These are phyloP conservation scores for Coemansia sp. DNA, from an alignment of 192 early-diverging fungal genomes.

Conservation along the genomic window DNA sequence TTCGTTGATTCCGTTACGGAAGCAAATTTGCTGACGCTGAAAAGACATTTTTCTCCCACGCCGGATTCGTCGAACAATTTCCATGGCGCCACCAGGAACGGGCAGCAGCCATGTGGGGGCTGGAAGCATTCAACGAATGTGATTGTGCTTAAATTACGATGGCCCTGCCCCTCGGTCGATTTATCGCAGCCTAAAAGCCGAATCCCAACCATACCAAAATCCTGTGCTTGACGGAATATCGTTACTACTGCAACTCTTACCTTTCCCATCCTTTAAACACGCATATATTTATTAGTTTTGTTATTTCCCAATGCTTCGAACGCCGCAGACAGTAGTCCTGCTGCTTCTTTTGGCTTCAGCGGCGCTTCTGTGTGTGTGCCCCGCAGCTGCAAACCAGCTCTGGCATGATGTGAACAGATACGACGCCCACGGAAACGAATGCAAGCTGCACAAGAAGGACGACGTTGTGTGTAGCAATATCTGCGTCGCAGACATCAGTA, in stretches of 20 bases:
- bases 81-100: neutral
- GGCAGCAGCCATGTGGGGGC: neutral
- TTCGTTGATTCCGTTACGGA: no score
- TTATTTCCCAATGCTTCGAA: neutral
- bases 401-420: conserved; percentile 57
- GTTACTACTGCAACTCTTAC: neutral
- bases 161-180: neutral
- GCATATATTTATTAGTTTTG: neutral
- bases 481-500: conserved; percentile 36
- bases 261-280: neutral
- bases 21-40: no score
- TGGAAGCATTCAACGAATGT: neutral
- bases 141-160: neutral
- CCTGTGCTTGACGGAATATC: neutral
- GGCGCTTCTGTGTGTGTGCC: neutral
- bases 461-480: conserved; percentile 48
- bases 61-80: neutral
- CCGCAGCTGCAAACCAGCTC: conserved; percentile 21
- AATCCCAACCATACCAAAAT: neutral
- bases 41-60: no score
- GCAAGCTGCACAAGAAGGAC: conserved; percentile 36
- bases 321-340: neutral
- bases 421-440: conserved; percentile 55
- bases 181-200: neutral
- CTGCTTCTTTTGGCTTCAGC: neutral